These are phyloP conservation scores for Fusarium albosuccineum DNA, from an alignment of 2,329 filamentous ascomycete species.

Conservation along the genomic window DNA sequence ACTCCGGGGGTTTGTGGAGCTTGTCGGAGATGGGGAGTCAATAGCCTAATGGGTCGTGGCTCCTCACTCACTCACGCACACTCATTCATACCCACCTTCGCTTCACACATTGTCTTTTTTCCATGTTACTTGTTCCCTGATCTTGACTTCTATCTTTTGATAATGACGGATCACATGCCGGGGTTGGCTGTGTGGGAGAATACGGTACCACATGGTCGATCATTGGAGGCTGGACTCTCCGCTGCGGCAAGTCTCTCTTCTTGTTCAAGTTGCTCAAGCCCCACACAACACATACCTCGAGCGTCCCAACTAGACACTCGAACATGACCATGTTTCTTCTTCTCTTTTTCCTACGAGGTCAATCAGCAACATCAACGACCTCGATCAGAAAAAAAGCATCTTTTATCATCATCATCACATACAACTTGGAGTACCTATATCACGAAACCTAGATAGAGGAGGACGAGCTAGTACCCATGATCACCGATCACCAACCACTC, in stretches of 20 bases:
- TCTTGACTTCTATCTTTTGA: slow-evolving; percentile 19
- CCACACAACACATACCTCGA: slow-evolving; percentile 8
- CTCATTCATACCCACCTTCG: background rate
- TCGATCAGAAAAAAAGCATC: background rate
- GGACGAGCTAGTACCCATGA: slow-evolving; percentile 3
- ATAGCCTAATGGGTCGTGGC: slow-evolving; percentile 10
- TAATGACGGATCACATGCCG: slow-evolving; percentile 33
- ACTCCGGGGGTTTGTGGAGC: slow-evolving; percentile 30
- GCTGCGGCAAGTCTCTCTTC: slow-evolving; percentile 30
- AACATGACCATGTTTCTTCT: background rate
- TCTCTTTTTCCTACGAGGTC: slow-evolving; percentile 6
- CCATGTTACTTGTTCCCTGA: background rate
- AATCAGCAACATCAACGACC: slow-evolving; percentile 9
- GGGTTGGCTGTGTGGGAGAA: slow-evolving; percentile 38
- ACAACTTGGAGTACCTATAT: background rate
- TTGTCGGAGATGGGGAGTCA: slow-evolving; percentile 17
- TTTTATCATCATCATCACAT: background rate
- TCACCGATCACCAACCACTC: background rate
- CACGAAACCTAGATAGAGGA: slow-evolving; percentile 18
- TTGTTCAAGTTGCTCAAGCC: slow-evolving; percentile 26
- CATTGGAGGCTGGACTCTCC: slow-evolving; percentile 24
- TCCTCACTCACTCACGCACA: background rate
- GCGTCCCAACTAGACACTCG: background rate
- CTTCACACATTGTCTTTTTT: slow-evolving; percentile 13
- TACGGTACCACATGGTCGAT: slow-evolving; percentile 42